These are phyloP conservation scores for Plasmodium malariae DNA, from an alignment of 169 alveolate genomes.

Conservation along the genomic window DNA sequence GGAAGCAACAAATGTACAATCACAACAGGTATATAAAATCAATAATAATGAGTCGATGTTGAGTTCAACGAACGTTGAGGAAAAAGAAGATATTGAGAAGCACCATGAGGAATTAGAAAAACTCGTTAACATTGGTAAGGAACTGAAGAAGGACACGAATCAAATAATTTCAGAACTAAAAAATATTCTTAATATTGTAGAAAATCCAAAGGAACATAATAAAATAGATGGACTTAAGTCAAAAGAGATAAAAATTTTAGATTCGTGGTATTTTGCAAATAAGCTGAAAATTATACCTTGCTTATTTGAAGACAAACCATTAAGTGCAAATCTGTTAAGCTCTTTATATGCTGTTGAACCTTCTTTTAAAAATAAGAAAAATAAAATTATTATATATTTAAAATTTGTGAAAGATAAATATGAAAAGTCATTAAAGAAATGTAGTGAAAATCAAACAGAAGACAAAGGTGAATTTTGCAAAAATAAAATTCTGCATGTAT, in stretches of 20 bases:
- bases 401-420: constrained; percentile 40
- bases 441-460: constrained; percentile 4
- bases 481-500: constrained; percentile 1
- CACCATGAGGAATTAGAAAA: neutral
- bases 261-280: constrained; percentile 53
- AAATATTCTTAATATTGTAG: constrained; percentile 41
- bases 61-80: neutral
- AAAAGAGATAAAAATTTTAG: constrained; percentile 36
- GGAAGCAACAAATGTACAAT: neutral
- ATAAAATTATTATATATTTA: constrained; percentile 53
- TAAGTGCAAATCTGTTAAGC: constrained; percentile 12
- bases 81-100: neutral
- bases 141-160: constrained; percentile 31
- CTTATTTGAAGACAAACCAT: constrained; percentile 59
- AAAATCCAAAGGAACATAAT: constrained; percentile 14
- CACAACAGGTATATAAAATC: neutral
- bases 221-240: constrained; percentile 42
- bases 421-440: constrained; percentile 30
- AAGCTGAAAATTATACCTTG: constrained; percentile 65
- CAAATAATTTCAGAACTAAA: constrained; percentile 56
- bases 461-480: constrained; percentile 7
- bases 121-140: neutral
- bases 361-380: constrained; percentile 42
- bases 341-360: constrained; percentile 41
- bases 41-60: neutral